Conservation (phyloP, 257 asterid genomes). For the Solanum sejunctum region DNA sequence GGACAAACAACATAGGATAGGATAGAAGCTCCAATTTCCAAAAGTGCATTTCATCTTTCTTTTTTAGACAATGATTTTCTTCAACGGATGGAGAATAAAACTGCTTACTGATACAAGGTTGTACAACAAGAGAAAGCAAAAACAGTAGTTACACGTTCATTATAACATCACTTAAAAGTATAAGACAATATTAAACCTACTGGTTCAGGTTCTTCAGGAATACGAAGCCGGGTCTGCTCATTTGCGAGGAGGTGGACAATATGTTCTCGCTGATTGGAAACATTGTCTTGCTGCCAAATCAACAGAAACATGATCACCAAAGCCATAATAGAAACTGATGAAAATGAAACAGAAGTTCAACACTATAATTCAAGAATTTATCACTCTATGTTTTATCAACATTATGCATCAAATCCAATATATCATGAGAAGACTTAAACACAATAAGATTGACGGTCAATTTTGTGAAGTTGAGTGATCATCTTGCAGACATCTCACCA, state of each 20-base stretch:
- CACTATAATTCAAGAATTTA: too few species aligned
- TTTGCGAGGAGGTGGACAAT: conserved; percentile 87
- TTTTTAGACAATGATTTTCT: not conserved
- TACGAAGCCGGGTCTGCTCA: conserved; percentile 80
- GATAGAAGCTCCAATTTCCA: not conserved
- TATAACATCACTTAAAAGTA: not conserved
- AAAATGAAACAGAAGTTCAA: not conserved
- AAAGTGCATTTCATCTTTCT: not conserved
- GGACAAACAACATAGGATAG: not conserved
- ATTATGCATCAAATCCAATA: too few species aligned
- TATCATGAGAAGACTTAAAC: too few species aligned
- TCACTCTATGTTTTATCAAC: too few species aligned
- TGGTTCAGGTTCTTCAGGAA: conserved; percentile 77
- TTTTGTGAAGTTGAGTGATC: too few species aligned
- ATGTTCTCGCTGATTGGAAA: conserved; percentile 92
- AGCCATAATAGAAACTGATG: not conserved
- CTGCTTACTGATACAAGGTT: not conserved
- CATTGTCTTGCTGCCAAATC: conserved; percentile 68
- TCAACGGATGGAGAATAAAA: not conserved
- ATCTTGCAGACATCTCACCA: too few species aligned
- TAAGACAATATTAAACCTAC: conserved; percentile 33
- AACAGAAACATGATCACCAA: not conserved
- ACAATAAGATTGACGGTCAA: too few species aligned
- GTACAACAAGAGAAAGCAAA: not conserved
- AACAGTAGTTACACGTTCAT: not conserved